Evolutionary conservation across 148 eudicot species (phyloP).

Genomic region (Rhododendron simsii): DNA sequence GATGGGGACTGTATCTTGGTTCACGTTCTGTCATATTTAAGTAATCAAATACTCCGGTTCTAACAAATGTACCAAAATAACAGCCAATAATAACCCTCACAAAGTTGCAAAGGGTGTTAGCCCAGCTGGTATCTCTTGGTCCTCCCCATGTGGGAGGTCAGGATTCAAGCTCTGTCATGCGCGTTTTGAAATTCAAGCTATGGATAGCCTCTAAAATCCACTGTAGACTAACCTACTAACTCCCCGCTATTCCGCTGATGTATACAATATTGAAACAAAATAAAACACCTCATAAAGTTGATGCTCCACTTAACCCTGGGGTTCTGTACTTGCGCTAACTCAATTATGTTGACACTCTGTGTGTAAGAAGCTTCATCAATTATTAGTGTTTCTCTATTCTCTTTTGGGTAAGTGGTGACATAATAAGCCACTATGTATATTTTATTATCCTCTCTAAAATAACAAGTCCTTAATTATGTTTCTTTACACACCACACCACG

Average conservation of each 20-base stretch:
- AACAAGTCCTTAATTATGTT: neutral
- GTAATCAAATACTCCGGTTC: too few species aligned
- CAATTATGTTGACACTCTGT: neutral
- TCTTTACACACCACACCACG: neutral
- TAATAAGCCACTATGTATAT: neutral
- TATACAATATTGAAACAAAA: too few species aligned
- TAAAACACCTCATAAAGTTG: neutral
- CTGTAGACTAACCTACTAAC: too few species aligned
- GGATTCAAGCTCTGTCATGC: too few species aligned
- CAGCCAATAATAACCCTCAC: neutral
- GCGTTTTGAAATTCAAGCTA: too few species aligned
- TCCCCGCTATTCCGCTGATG: too few species aligned
- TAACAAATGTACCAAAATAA: neutral
- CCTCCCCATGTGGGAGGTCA: too few species aligned
- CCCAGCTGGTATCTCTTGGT: too few species aligned
- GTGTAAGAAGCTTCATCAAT: neutral
- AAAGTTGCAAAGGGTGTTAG: neutral
- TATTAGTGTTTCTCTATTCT: neutral
- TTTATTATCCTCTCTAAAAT: neutral
- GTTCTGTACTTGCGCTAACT: neutral
- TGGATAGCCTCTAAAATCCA: too few species aligned
- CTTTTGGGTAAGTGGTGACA: neutral
- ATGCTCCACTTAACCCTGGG: neutral
- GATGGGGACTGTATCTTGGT: too few species aligned
- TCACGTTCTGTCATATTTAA: too few species aligned